Evolutionary conservation across 2,329 filamentous ascomycete species (phyloP).

Genomic region (Botrytis byssoidea): DNA sequence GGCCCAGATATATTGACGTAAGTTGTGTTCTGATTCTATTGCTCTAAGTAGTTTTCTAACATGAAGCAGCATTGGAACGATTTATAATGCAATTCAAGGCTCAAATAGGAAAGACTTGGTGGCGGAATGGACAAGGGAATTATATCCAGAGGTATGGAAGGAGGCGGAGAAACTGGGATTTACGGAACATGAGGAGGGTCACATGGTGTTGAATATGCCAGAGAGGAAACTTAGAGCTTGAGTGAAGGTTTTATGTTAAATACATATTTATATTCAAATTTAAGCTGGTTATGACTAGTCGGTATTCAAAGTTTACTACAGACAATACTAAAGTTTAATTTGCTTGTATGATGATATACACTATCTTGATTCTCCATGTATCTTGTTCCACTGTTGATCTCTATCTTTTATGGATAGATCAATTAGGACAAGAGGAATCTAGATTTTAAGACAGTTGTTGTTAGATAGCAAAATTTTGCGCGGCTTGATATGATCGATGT

Average conservation of each 20-base stretch:
- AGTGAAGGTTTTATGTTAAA: not conserved
- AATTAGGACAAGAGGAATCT: not conserved
- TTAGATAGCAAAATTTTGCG: rapidly evolving
- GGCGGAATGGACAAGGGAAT: constrained; percentile 68
- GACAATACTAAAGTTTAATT: too few relatives aligned
- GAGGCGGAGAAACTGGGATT: constrained; percentile 48
- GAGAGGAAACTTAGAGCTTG: constrained; percentile 31
- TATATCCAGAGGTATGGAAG: constrained; percentile 68
- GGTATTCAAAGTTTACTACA: not conserved
- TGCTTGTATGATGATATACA: not conserved
- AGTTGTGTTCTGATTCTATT: constrained; percentile 43
- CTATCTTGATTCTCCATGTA: not conserved
- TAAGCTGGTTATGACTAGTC: not conserved
- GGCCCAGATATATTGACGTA: constrained; percentile 69
- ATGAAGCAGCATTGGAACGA: constrained; percentile 61
- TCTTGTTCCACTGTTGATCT: not conserved
- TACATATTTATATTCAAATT: not conserved
- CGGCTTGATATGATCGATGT: not conserved
- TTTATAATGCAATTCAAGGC: constrained; percentile 72
- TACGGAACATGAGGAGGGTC: constrained; percentile 33
- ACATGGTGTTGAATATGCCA: constrained; percentile 34
- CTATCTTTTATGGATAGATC: not conserved
- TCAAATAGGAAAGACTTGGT: constrained; percentile 66
- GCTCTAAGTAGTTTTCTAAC: constrained; percentile 16
- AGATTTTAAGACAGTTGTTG: not conserved